Evolutionary conservation across 768 basidiomycete species (phyloP).

Genomic region (Rhizopogon sp.): DNA sequence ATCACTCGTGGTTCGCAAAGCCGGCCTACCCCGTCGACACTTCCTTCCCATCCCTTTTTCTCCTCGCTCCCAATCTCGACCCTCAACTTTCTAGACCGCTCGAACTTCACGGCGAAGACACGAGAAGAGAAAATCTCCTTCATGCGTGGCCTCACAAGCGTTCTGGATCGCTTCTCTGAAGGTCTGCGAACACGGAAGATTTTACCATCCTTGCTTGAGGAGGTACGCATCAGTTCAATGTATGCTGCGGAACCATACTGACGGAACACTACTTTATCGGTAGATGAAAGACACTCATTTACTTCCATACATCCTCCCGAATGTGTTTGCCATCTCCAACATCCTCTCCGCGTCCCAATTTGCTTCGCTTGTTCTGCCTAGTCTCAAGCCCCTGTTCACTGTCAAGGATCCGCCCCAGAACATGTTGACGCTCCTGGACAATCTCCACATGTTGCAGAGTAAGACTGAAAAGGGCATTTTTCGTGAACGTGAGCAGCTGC

Average conservation of each 20-base stretch:
- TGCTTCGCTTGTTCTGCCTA: constrained; percentile 73
- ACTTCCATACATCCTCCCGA: constrained; percentile 92
- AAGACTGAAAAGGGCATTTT: constrained; percentile 88
- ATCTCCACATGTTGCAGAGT: constrained; percentile 76
- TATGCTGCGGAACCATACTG: background rate
- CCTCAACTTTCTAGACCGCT: constrained; percentile 91
- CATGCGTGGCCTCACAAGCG: constrained; percentile 82
- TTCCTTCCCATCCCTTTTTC: constrained; percentile 88
- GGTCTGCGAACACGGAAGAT: constrained; percentile 85
- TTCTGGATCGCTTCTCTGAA: constrained; percentile 83
- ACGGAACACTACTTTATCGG: background rate
- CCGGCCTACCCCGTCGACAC: constrained; percentile 72
- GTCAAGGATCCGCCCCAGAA: constrained; percentile 97
- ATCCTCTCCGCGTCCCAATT: constrained; percentile 78
- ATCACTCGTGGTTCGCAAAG: constrained; percentile 73
- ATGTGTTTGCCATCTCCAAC: constrained; percentile 86
- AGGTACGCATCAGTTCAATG: constrained; percentile 44
- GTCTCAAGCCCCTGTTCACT: constrained; percentile 82
- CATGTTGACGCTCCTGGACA: constrained; percentile 91
- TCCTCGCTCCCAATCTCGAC: constrained; percentile 94
- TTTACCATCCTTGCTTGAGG: constrained; percentile 87
- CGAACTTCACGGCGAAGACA: constrained; percentile 91
- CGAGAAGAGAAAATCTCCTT: constrained; percentile 95
- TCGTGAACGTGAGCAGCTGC: constrained; percentile 65
- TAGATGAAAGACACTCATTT: constrained; percentile 94